phyloP scores from a whole-genome alignment of 75 land plant genomes.

The Pinus albicaulis region DNA sequence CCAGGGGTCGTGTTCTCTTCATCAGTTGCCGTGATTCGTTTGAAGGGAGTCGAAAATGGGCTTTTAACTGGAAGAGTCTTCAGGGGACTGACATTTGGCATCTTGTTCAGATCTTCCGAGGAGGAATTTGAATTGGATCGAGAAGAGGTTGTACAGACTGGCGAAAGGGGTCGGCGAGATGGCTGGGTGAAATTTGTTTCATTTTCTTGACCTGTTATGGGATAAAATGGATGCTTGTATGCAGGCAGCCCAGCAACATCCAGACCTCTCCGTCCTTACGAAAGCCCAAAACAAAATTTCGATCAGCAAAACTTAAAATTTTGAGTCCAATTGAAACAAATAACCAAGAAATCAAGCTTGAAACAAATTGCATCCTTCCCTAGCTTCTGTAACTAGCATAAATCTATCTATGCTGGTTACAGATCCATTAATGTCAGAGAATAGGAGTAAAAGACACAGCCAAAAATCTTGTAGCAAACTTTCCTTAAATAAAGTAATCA shows the following conservation, averaged over 20 bases:
- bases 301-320: background rate
- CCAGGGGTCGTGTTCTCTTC: conserved; percentile 47
- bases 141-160: conserved; percentile 38
- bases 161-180: conserved; percentile 51
- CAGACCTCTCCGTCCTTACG: conserved; percentile 45
- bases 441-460: too few relatives aligned
- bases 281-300: background rate
- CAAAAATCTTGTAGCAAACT: too few relatives aligned
- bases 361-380: too few relatives aligned
- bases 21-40: conserved; percentile 13
- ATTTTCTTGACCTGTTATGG: conserved; percentile 11
- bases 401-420: too few relatives aligned
- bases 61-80: conserved; percentile 14
- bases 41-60: conserved; percentile 23
- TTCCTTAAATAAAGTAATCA: too few relatives aligned
- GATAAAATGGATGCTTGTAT: conserved; percentile 30
- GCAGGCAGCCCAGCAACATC: conserved; percentile 45
- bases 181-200: conserved; percentile 19
- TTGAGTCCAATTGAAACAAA: background rate
- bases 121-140: conserved; percentile 19
- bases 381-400: too few relatives aligned
- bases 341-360: background rate
- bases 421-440: too few relatives aligned
- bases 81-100: conserved; percentile 1
- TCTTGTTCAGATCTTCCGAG: conserved; percentile 13